Evolutionary conservation across 177 flowering plant genomes (phyloP).

Genomic region (Vitis hybrid): DNA sequence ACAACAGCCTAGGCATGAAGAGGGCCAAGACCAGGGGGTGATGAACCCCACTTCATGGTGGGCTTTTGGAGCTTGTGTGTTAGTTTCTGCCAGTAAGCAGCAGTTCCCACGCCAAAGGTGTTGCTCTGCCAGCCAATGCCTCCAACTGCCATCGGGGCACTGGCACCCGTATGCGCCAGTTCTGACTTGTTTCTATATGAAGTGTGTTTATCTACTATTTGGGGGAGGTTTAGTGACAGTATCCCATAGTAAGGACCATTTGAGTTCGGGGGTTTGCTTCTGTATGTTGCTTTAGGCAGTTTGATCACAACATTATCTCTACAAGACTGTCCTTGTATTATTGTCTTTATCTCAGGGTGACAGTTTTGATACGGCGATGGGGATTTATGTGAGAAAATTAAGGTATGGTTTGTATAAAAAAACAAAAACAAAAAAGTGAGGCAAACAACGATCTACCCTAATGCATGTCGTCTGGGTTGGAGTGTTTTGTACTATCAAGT

Average conservation of each 20-base stretch:
- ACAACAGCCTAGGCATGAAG: slow-evolving; percentile 94
- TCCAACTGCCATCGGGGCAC: slow-evolving; percentile 48
- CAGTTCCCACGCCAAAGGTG: slow-evolving; percentile 19
- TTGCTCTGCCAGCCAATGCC: slow-evolving; percentile 34
- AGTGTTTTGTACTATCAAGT: background rate
- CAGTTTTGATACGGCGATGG: slow-evolving; percentile 22
- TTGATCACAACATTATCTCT: slow-evolving; percentile 11
- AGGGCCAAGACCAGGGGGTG: slow-evolving; percentile 96
- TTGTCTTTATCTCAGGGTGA: slow-evolving; percentile 16
- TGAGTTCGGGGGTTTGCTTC: slow-evolving; percentile 16
- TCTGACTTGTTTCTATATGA: slow-evolving; percentile 46
- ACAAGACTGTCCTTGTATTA: slow-evolving; percentile 4
- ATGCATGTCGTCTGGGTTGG: slow-evolving; percentile 8
- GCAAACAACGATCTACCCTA: slow-evolving; percentile 5
- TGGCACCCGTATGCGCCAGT: slow-evolving; percentile 33
- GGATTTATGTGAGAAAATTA: slow-evolving; percentile 4
- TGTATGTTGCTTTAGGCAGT: slow-evolving; percentile 19
- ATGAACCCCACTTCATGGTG: slow-evolving; percentile 2
- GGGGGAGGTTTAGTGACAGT: slow-evolving; percentile 23
- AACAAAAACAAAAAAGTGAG: background rate
- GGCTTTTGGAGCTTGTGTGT: slow-evolving; percentile 26
- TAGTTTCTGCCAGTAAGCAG: slow-evolving; percentile 24
- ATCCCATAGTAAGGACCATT: slow-evolving; percentile 7
- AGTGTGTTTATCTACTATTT: slow-evolving; percentile 40
- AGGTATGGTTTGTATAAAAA: slow-evolving; percentile 16